Evolutionary conservation across 2,329 filamentous ascomycete species (phyloP).

Genomic region (Penicillium paneum): DNA sequence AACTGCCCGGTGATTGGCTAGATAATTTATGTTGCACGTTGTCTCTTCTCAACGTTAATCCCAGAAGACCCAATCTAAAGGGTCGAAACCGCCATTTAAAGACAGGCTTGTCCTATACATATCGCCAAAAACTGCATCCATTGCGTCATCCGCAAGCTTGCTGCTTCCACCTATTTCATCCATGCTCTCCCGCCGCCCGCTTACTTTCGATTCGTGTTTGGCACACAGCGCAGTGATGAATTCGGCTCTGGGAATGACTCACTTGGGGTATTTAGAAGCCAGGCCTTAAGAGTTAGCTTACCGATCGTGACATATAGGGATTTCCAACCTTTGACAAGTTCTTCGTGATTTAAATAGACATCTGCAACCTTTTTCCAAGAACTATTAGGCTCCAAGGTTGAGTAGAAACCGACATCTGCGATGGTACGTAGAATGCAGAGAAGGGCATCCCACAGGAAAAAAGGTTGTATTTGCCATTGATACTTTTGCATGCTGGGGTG

Average conservation of each 20-base stretch:
- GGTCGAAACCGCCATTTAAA: neutral
- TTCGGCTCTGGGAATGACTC: constrained; percentile 2
- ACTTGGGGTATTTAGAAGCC: constrained; percentile 8
- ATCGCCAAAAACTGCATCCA: neutral
- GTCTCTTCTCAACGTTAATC: neutral
- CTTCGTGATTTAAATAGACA: constrained; percentile 43
- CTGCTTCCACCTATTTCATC: neutral
- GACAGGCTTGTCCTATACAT: neutral
- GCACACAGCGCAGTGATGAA: constrained; percentile 12
- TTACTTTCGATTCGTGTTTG: neutral
- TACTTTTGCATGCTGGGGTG: constrained; percentile 37
- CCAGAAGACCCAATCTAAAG: constrained; percentile 4
- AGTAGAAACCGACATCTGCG: constrained; percentile 31
- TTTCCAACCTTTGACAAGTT: constrained; percentile 31
- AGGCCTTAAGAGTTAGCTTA: constrained; percentile 10
- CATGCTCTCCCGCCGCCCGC: neutral
- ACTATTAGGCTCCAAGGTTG: constrained; percentile 22
- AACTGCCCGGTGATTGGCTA: too few relatives aligned
- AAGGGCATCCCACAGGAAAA: constrained; percentile 51
- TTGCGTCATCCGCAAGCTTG: neutral
- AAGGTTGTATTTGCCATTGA: constrained; percentile 43
- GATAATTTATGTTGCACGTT: too few relatives aligned
- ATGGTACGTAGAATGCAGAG: constrained; percentile 46
- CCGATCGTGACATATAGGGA: constrained; percentile 2
- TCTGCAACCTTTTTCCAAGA: constrained; percentile 46